A percentile compares a stretch with the other conserved stretches of the same genome.
phyloP scores from a whole-genome alignment of 108 stramenopile genomes.

The Conticribra weissflogii region DNA sequence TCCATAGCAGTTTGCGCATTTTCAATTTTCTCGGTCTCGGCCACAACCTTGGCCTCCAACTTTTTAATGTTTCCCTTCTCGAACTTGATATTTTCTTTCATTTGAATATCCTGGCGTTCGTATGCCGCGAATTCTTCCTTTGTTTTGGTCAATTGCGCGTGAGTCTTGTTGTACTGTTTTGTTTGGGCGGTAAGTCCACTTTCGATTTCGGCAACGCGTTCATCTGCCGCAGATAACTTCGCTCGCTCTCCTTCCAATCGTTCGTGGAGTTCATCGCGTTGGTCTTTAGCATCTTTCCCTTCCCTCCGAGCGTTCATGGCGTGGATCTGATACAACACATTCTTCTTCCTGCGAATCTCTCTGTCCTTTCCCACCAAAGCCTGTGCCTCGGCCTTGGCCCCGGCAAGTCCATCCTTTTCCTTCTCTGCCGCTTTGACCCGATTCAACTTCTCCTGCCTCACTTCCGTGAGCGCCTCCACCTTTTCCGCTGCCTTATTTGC shows the following conservation, averaged over 20 bases:
- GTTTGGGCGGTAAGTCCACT: conserved; percentile 54
- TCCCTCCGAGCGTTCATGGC: conserved; percentile 53
- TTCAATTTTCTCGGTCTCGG: conserved; percentile 66
- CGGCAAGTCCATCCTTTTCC: conserved; percentile 90
- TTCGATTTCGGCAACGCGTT: conserved; percentile 71
- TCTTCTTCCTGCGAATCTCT: conserved; percentile 89
- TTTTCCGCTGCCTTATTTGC: conserved; percentile 83
- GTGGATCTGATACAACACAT: conserved; percentile 86
- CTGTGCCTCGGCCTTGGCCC: conserved; percentile 91
- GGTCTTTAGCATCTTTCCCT: conserved; percentile 45
- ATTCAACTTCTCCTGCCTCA: conserved; percentile 90
- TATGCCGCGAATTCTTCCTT: conserved; percentile 89
- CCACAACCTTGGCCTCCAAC: conserved; percentile 70
- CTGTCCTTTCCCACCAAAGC: conserved; percentile 82
- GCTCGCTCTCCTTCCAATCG: conserved; percentile 53
- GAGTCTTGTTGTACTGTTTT: conserved; percentile 67
- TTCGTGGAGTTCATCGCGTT: conserved; percentile 47
- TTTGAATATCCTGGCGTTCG: conserved; percentile 93
- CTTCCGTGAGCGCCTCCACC: conserved; percentile 84
- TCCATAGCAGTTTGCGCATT: conserved; percentile 51
- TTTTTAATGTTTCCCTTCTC: conserved; percentile 75
- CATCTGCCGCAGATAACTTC: conserved; percentile 51
- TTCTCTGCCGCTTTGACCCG: conserved; percentile 97
- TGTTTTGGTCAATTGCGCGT: conserved; percentile 64
- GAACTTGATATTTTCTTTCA: conserved; percentile 92